These are phyloP conservation scores for Neofusicoccum ribis DNA, from an alignment of 2,329 filamentous ascomycete species.

Conservation along the genomic window DNA sequence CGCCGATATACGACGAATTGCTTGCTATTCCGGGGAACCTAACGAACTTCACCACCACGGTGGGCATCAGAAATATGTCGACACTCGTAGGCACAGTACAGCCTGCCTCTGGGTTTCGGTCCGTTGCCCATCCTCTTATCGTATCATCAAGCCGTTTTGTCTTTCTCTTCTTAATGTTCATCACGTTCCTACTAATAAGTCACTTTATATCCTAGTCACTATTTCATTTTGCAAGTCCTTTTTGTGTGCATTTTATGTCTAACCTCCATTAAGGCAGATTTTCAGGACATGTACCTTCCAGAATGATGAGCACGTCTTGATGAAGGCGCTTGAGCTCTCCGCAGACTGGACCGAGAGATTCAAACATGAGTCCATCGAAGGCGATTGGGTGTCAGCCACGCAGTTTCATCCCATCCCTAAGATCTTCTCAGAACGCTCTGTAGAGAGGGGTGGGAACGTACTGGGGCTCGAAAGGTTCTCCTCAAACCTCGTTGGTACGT, in stretches of 20 bases:
- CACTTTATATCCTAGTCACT: too few species aligned
- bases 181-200: not conserved
- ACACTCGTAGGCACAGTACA: slow-evolving; percentile 25
- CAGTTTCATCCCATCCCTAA: slow-evolving; percentile 23
- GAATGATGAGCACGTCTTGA: slow-evolving; percentile 38
- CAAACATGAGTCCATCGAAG: slow-evolving; percentile 22
- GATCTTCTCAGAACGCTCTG: slow-evolving; percentile 7
- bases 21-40: slow-evolving; percentile 28
- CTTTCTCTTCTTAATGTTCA: not conserved
- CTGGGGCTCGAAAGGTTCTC: slow-evolving; percentile 24
- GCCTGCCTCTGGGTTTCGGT: not conserved
- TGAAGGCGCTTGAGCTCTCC: slow-evolving; percentile 42
- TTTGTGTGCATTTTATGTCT: not conserved
- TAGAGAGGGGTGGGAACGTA: slow-evolving; percentile 22
- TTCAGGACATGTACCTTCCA: slow-evolving; percentile 30
- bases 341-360: slow-evolving; percentile 37
- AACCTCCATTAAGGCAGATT: slow-evolving; percentile 22
- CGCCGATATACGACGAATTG: slow-evolving; percentile 27
- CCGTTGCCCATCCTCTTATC: not conserved
- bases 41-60: slow-evolving; percentile 27
- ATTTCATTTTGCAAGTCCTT: not conserved
- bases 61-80: slow-evolving; percentile 29
- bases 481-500: slow-evolving; percentile 20
- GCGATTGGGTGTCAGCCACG: slow-evolving; percentile 20
- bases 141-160: too few species aligned